phyloP scores from a whole-genome alignment of 768 basidiomycete species.

The Exidia glandulosa region DNA sequence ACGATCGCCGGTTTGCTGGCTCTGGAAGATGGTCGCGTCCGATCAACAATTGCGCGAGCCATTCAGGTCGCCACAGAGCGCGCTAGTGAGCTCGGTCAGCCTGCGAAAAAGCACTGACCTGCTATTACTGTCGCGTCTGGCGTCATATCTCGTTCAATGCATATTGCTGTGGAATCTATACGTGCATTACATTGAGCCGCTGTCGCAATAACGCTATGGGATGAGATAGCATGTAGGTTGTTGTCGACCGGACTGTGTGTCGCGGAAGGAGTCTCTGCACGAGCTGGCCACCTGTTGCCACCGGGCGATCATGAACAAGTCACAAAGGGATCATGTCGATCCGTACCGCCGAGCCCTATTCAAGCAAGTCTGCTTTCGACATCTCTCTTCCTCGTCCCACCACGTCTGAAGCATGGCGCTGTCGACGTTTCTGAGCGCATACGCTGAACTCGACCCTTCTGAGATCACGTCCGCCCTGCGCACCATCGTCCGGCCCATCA shows the following conservation, averaged over 20 bases:
- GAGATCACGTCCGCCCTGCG: background rate
- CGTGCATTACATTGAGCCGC: no score
- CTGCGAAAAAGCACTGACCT: conserved; percentile 33
- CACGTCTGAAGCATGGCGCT: background rate
- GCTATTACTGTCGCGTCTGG: background rate
- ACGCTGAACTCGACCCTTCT: background rate
- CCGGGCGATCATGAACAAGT: no score
- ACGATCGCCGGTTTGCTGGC: conserved; percentile 96
- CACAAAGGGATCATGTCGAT: no score
- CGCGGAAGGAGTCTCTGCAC: no score
- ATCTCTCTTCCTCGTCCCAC: no score
- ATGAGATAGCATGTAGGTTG: no score
- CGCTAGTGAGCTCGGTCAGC: conserved; percentile 76
- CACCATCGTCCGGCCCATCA: background rate
- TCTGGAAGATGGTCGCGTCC: conserved; percentile 86
- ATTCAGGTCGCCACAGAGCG: conserved; percentile 91
- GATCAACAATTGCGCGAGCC: conserved; percentile 88
- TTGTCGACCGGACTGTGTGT: no score
- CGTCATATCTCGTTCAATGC: background rate
- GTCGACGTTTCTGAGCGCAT: background rate
- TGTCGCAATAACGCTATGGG: no score
- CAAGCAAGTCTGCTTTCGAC: no score
- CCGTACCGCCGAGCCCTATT: no score
- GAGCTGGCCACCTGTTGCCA: no score
- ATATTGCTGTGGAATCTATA: background rate